These are phyloP conservation scores for Suillus variegatus DNA, from an alignment of 768 basidiomycete species.

Conservation along the genomic window DNA sequence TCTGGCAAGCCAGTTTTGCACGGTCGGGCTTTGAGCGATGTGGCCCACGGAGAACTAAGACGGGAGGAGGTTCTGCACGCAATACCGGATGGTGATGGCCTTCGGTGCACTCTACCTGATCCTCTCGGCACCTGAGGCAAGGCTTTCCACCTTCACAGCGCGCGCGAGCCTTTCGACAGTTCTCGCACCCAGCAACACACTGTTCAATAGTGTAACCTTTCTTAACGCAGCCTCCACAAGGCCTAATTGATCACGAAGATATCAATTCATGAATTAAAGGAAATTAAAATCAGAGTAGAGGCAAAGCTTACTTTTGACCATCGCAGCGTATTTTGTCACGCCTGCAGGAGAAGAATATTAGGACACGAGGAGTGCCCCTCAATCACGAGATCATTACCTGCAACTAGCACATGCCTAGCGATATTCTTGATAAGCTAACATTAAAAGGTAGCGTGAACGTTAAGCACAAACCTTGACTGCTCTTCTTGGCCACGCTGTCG, in stretches of 20 bases:
- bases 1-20: constrained; percentile 60
- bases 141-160: constrained; percentile 42
- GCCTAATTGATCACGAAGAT: constrained; percentile 34
- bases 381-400: constrained; percentile 37
- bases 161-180: constrained; percentile 53
- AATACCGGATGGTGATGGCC: constrained; percentile 31
- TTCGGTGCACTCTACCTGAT: constrained; percentile 48
- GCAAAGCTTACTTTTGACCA: constrained; percentile 43
- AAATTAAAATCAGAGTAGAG: constrained; percentile 2
- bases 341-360: constrained; percentile 30
- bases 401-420: constrained; percentile 59
- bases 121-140: constrained; percentile 35
- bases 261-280: constrained; percentile 3
- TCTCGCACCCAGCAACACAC: constrained; percentile 64
- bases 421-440: constrained; percentile 16
- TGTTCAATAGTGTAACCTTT: constrained; percentile 53
- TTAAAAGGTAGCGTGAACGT: constrained; percentile 10
- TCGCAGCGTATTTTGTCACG: constrained; percentile 67
- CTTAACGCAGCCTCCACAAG: constrained; percentile 59
- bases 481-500: constrained; percentile 51
- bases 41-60: constrained; percentile 22
- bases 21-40: constrained; percentile 44
- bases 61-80: constrained; percentile 29
- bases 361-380: not conserved
- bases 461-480: constrained; percentile 46